Conservation (phyloP, 257 asterid genomes). For the Solanum tarapatanum region DNA sequence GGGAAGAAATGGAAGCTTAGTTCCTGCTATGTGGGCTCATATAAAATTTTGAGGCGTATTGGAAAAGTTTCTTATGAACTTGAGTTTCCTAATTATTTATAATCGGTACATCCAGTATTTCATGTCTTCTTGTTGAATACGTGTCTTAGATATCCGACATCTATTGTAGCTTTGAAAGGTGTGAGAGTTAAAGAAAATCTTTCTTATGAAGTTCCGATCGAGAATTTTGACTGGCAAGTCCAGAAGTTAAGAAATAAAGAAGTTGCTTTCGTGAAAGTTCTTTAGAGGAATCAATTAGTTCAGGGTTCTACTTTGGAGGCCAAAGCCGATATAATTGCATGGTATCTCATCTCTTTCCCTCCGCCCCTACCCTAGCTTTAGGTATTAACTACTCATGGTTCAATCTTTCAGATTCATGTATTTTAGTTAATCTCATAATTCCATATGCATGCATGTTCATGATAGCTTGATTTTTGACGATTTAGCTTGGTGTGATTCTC, state of each 20-base stretch:
- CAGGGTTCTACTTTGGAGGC: neutral
- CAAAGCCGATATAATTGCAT: neutral
- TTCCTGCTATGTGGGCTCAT: neutral
- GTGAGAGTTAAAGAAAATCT: neutral
- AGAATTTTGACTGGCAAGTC: neutral
- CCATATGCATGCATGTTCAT: neutral
- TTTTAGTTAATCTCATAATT: too few relatives aligned
- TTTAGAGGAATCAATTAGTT: too few relatives aligned
- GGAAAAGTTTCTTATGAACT: neutral
- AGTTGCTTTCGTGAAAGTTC: neutral
- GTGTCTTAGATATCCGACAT: too few relatives aligned
- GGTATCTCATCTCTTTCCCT: neutral
- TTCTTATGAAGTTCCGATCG: neutral
- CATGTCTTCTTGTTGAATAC: neutral
- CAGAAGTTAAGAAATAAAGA: neutral
- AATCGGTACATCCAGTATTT: neutral
- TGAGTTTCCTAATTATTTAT: neutral
- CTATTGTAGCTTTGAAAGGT: neutral
- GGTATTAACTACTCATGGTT: neutral
- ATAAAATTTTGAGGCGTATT: neutral
- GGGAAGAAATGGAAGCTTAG: neutral
- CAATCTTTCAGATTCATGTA: neutral
- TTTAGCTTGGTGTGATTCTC: too few relatives aligned
- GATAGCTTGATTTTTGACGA: too few relatives aligned
- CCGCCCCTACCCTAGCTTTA: neutral